Evolutionary conservation across 2,329 filamentous ascomycete genomes (phyloP).

Genomic region (Fusarium armeniacum): DNA sequence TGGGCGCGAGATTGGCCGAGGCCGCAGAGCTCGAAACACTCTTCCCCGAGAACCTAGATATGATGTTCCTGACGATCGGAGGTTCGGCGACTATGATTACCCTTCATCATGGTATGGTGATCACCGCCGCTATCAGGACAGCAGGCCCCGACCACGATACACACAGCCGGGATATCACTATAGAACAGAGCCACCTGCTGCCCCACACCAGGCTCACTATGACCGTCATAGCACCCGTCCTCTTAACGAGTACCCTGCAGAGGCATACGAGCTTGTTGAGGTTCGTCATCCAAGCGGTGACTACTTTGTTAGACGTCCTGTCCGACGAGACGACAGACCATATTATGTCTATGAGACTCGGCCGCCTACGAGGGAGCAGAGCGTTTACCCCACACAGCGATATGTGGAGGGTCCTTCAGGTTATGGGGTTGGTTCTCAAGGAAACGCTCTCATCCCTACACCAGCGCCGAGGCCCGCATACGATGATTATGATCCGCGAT

Average conservation of each 20-base stretch:
- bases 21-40: slow-evolving; percentile 37
- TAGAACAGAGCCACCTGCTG: slow-evolving; percentile 23
- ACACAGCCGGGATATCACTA: slow-evolving; percentile 19
- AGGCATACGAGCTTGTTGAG: slow-evolving; percentile 62
- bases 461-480: slow-evolving; percentile 33
- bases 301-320: slow-evolving; percentile 62
- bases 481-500: slow-evolving; percentile 63
- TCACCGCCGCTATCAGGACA: slow-evolving; percentile 30
- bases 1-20: slow-evolving; percentile 46
- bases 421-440: slow-evolving; percentile 20
- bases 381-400: slow-evolving; percentile 23
- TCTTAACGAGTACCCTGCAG: slow-evolving; percentile 36
- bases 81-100: slow-evolving; percentile 13
- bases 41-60: slow-evolving; percentile 27
- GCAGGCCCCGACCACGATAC: slow-evolving; percentile 22
- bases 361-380: slow-evolving; percentile 26
- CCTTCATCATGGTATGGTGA: slow-evolving; percentile 25
- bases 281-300: slow-evolving; percentile 61
- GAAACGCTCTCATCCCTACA: slow-evolving; percentile 10
- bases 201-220: slow-evolving; percentile 25
- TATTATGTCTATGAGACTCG: slow-evolving; percentile 48
- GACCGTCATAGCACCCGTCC: slow-evolving; percentile 16
- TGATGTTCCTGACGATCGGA: slow-evolving; percentile 14
- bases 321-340: slow-evolving; percentile 50
- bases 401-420: slow-evolving; percentile 1